A percentile compares a stretch with the other conserved stretches of the same genome.
phyloP scores from a whole-genome alignment of 495 filamentous ascomycete species.

The Lentithecium fluviatile region DNA sequence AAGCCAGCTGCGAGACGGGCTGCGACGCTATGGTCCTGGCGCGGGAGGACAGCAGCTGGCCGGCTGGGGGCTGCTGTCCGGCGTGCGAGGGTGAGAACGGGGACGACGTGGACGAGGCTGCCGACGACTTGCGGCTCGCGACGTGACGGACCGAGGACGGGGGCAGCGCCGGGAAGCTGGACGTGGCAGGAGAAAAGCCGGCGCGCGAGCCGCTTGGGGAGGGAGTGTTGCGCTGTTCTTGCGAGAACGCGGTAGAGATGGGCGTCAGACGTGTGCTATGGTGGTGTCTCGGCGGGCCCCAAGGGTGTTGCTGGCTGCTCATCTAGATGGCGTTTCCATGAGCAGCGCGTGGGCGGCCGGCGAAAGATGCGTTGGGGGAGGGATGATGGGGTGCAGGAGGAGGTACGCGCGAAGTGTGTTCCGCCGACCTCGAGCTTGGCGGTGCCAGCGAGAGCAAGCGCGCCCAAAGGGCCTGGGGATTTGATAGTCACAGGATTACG shows the following conservation, averaged over 20 bases:
- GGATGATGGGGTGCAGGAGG: constrained; percentile 10
- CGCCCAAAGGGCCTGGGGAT: no score
- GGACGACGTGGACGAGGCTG: constrained; percentile 51
- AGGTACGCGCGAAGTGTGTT: constrained; percentile 1
- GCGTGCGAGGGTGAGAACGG: constrained; percentile 57
- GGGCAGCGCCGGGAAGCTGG: constrained; percentile 59
- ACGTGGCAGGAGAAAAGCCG: constrained; percentile 51
- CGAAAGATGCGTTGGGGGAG: constrained; percentile 43
- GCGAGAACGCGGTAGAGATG: constrained; percentile 55
- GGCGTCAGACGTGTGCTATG: constrained; percentile 58
- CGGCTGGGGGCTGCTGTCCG: constrained; percentile 56
- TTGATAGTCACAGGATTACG: no score
- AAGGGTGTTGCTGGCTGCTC: constrained; percentile 57
- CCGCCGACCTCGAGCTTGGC: no score
- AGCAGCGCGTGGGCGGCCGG: constrained; percentile 61
- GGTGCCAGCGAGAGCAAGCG: no score
- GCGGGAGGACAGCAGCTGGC: constrained; percentile 59
- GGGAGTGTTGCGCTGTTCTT: constrained; percentile 43
- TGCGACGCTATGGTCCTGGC: constrained; percentile 62
- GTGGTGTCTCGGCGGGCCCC: constrained; percentile 60
- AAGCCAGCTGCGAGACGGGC: constrained; percentile 58
- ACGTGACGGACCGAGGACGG: constrained; percentile 51
- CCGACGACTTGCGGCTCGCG: constrained; percentile 53
- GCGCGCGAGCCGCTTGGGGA: constrained; percentile 48
- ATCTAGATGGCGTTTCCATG: constrained; percentile 55